Evolutionary conservation across 352 stramenopile species (phyloP).

Genomic region (Phytophthora megakarya): DNA sequence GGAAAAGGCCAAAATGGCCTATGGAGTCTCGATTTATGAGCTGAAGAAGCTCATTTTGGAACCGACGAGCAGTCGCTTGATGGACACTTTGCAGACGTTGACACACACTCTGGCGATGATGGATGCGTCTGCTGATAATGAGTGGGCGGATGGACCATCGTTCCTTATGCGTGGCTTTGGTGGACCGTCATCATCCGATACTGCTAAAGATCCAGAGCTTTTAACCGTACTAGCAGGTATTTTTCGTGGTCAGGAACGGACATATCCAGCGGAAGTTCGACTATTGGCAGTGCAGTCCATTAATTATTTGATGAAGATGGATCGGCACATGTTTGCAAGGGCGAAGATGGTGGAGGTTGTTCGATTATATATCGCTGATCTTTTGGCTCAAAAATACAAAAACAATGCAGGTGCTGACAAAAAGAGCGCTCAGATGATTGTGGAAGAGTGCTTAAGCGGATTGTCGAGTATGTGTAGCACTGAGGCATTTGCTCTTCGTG

Average conservation of each 20-base stretch:
- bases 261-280: constrained; percentile 53
- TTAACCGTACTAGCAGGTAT: constrained; percentile 56
- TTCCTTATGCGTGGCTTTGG: constrained; percentile 69
- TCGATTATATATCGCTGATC: constrained; percentile 53
- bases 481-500: constrained; percentile 58
- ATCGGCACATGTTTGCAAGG: constrained; percentile 61
- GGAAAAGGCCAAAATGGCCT: constrained; percentile 54
- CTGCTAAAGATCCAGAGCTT: constrained; percentile 65
- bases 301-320: constrained; percentile 89
- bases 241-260: constrained; percentile 43
- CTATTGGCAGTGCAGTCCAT: constrained; percentile 79
- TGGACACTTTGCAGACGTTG: constrained; percentile 74
- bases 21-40: constrained; percentile 71
- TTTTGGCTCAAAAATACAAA: constrained; percentile 47
- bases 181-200: constrained; percentile 30
- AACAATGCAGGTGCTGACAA: constrained; percentile 5
- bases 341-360: constrained; percentile 54
- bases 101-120: constrained; percentile 88
- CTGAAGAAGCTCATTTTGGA: constrained; percentile 59
- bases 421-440: constrained; percentile 63
- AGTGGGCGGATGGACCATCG: constrained; percentile 62
- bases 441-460: constrained; percentile 82
- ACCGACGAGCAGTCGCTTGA: constrained; percentile 50
- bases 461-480: constrained; percentile 68
- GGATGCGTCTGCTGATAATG: constrained; percentile 77